Evolutionary conservation across 2,329 filamentous ascomycete species (phyloP).

Genomic region (Bisporella sp.): DNA sequence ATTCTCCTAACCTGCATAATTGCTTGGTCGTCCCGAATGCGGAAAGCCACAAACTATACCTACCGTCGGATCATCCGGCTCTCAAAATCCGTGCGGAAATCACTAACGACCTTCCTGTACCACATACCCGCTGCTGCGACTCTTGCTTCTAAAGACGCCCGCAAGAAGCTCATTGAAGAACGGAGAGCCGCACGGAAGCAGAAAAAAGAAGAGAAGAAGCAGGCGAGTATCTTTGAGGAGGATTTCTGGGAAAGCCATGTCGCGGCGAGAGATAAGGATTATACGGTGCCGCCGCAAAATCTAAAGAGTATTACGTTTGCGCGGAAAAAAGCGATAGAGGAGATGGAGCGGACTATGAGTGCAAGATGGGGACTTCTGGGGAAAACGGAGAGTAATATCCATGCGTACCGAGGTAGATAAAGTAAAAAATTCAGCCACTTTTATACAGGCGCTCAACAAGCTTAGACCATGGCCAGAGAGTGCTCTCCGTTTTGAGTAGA

Average conservation of each 20-base stretch:
- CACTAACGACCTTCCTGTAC: background rate
- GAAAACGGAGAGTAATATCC: too few species aligned
- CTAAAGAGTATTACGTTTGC: background rate
- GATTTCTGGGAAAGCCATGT: background rate
- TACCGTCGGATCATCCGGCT: background rate
- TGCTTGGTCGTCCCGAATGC: background rate
- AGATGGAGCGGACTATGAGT: background rate
- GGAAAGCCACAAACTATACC: background rate
- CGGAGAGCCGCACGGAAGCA: background rate
- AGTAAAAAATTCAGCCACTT: too few species aligned
- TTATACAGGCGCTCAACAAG: too few species aligned
- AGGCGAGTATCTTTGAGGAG: background rate
- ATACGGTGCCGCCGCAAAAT: background rate
- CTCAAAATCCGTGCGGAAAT: background rate
- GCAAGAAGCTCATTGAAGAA: background rate
- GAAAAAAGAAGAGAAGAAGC: background rate
- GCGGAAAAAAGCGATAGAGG: background rate
- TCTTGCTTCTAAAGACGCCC: background rate
- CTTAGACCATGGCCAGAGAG: too few species aligned
- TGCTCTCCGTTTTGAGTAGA: too few species aligned
- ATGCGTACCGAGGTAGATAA: too few species aligned
- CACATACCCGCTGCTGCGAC: background rate
- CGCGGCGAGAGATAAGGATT: background rate
- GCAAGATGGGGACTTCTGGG: too few species aligned
- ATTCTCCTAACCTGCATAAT: background rate